Base-by-base conservation (phyloP, 2,329 filamentous ascomycete species). In the Aspergillus ochraceoroseus region DNA sequence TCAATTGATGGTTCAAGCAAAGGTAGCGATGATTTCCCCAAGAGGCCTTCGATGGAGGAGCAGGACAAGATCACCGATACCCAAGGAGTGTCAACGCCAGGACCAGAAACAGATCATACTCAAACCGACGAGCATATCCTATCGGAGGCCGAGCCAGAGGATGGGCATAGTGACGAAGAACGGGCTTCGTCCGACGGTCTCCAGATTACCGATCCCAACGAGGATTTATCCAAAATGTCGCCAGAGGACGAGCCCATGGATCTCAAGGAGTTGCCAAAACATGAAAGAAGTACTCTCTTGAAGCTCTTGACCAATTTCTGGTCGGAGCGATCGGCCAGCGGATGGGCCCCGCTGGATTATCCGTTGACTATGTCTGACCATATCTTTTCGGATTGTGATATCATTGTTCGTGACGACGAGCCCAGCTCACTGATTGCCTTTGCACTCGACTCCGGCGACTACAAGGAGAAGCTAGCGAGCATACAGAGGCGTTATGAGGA, bases 231-330 rank as follows among this genome's bases (percentile, higher is more conserved):
- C 54, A 66, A 74, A 41, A 47, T 74, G 50, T 67, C 71, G 25
- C 63, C 76, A 35, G 70, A 76, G 46, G 70, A 78, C 49, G 71
- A 72, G 9, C 70, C 72, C 22, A 64, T 79, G 6, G 77, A 81
- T 46, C 66, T 75, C 34, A 80, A 80, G 37, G 87, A 94, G 53
- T 74, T 98, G 8, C 87, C 88, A 1, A 95, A 87, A 57, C 87
- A 96, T 58, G 87, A 95, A 59, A 92, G 90, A 63, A 89, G 82
- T 42, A 95, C 88, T 31, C 71, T 96, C 50, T 84, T 98, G 79
- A 95, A 94, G 60, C 88, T 95, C 70, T 74, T 98, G 31, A 92
- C 88, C 11, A 95, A 90, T 56, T 98, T 98, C 64, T 98, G 92
- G 92, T 94, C 92, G 2, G 94, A 98, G 65, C 80, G 92, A 38